These are phyloP conservation scores for Rhodamnia argentea DNA, from an alignment of 345 rosid species.

Conservation along the genomic window DNA sequence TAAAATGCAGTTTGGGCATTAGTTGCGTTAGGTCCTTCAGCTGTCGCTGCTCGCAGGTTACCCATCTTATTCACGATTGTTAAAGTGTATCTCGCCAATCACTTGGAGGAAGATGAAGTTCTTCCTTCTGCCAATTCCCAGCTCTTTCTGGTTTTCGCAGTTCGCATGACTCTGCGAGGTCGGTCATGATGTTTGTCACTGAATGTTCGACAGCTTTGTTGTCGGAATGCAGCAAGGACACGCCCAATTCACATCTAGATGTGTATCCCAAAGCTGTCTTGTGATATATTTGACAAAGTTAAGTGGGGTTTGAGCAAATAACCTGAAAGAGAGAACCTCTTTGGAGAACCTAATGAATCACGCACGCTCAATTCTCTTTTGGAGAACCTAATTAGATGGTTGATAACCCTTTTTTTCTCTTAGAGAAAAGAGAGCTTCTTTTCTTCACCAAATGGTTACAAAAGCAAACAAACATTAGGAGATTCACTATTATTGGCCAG, in stretches of 20 bases:
- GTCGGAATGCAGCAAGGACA: background rate
- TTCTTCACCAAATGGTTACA: background rate
- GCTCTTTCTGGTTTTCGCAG: background rate
- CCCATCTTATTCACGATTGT: background rate
- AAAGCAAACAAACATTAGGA: background rate
- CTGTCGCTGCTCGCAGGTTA: background rate
- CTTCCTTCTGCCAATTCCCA: background rate
- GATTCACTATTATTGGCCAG: background rate
- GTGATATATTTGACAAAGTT: background rate
- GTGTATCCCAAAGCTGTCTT: background rate
- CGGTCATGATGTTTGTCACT: background rate
- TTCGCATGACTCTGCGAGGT: background rate
- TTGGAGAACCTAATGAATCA: background rate
- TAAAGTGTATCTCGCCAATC: background rate
- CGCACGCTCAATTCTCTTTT: background rate
- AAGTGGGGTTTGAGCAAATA: background rate
- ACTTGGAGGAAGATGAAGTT: background rate
- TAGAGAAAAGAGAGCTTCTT: background rate
- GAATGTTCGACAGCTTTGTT: background rate
- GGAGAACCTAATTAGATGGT: background rate
- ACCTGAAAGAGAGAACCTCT: background rate
- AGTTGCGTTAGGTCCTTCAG: background rate
- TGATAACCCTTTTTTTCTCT: background rate
- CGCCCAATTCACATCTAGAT: background rate
- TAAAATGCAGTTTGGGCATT: background rate